phyloP scores from a whole-genome alignment of 2,329 filamentous ascomycete species.

The Aspergillus fischeri region DNA sequence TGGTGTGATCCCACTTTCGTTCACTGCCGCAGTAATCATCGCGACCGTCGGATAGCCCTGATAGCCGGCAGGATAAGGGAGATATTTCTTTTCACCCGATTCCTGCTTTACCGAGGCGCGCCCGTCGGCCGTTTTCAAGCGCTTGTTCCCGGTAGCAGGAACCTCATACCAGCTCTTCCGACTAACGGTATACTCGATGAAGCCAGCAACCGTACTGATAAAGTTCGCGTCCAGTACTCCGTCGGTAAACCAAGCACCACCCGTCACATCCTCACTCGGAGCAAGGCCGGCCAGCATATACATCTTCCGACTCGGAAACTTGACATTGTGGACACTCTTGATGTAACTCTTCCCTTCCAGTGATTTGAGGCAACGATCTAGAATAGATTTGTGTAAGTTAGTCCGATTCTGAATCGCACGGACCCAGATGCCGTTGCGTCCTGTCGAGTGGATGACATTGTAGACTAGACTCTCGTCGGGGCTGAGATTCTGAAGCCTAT shows the following conservation, averaged over 20 bases:
- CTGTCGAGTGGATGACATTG: conserved; percentile 80
- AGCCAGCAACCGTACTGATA: conserved; percentile 69
- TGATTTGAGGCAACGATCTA: conserved; percentile 77
- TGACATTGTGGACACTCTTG: conserved; percentile 84
- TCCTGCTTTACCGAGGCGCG: conserved; percentile 29
- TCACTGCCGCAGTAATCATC: conserved; percentile 72
- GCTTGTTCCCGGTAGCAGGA: conserved; percentile 36
- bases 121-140: conserved; percentile 34
- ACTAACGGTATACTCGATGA: conserved; percentile 71
- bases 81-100: conserved; percentile 28
- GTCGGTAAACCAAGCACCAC: conserved; percentile 92
- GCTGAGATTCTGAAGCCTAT: conserved; percentile 44
- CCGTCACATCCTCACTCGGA: conserved; percentile 85
- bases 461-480: conserved; percentile 81
- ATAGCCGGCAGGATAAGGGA: conserved; percentile 62
- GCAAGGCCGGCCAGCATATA: conserved; percentile 85
- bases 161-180: conserved; percentile 65
- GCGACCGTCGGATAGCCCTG: conserved; percentile 74
- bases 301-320: conserved; percentile 87
- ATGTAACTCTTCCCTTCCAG: conserved; percentile 80
- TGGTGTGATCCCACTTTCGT: conserved; percentile 64
- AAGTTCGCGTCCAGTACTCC: conserved; percentile 85
- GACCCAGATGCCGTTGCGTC: conserved; percentile 84
- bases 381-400: conserved; percentile 76
- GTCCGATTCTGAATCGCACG: conserved; percentile 75